Evolutionary conservation across 805 yeast genomes (phyloP).

Genomic region (Trichomonascus vanleenenianus): DNA sequence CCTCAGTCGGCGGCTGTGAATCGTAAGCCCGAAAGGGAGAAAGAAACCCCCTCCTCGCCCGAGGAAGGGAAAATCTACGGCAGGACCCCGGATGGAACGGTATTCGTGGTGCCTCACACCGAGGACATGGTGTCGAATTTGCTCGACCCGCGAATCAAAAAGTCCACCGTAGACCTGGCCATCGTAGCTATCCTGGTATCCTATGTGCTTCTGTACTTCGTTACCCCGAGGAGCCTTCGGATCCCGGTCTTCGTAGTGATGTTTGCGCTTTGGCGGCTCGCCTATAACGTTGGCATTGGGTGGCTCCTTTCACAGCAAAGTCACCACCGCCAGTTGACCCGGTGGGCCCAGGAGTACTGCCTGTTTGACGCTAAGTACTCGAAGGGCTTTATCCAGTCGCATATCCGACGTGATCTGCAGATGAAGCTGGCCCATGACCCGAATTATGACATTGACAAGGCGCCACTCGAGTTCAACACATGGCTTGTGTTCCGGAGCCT

Average conservation of each 20-base stretch:
- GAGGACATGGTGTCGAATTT: constrained; percentile 79
- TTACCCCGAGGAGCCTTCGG: constrained; percentile 23
- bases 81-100: constrained; percentile 26
- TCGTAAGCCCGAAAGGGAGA: too few species aligned
- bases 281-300: constrained; percentile 79
- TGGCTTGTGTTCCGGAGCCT: constrained; percentile 75
- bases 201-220: constrained; percentile 24
- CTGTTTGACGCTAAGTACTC: constrained; percentile 33
- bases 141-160: constrained; percentile 66
- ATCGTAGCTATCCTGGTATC: constrained; percentile 41
- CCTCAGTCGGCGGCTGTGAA: too few species aligned
- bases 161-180: constrained; percentile 56
- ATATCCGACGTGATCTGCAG: constrained; percentile 39
- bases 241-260: constrained; percentile 41
- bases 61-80: constrained; percentile 13
- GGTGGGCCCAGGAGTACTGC: constrained; percentile 39
- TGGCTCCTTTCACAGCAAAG: constrained; percentile 59
- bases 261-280: constrained; percentile 66
- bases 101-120: constrained; percentile 46
- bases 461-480: constrained; percentile 70
- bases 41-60: too few species aligned
- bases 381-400: constrained; percentile 28
- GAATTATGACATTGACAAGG: constrained; percentile 29
- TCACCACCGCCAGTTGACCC: constrained; percentile 44
- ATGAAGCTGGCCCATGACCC: constrained; percentile 37